Evolutionary conservation across 306 rosid genomes (phyloP).

Genomic region (Nissolia schottii): DNA sequence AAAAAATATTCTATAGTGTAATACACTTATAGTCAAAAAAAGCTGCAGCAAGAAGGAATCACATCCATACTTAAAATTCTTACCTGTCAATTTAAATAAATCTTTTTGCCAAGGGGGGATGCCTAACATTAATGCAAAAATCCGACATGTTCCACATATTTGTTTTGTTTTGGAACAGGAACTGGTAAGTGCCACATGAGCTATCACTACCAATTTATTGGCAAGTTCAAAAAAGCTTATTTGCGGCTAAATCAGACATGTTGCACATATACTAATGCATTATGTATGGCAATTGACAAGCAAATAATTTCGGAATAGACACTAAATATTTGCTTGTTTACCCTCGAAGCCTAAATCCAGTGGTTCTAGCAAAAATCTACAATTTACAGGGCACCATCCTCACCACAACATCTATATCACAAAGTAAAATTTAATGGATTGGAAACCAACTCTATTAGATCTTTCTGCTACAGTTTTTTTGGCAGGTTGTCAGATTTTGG

Average conservation of each 20-base stretch:
- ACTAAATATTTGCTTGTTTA: background rate
- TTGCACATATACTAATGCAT: background rate
- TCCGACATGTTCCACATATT: too few species aligned
- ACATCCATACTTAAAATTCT: background rate
- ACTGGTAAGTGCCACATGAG: background rate
- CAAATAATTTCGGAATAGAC: background rate
- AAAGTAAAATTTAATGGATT: background rate
- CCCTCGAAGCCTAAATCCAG: background rate
- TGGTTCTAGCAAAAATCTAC: background rate
- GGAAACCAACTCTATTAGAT: background rate
- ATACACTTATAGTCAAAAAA: too few species aligned
- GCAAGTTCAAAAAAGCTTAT: background rate
- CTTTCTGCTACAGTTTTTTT: too few species aligned
- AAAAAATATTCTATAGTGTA: background rate
- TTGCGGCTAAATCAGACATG: background rate
- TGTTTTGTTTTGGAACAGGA: too few species aligned
- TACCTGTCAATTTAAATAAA: background rate
- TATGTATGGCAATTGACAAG: background rate
- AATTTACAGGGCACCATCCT: background rate
- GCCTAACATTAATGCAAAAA: too few species aligned
- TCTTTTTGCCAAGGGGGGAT: too few species aligned
- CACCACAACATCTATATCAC: background rate
- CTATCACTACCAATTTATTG: background rate
- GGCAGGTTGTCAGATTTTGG: too few species aligned
- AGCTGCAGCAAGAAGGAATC: background rate